Base-by-base conservation (phyloP, 371 early-diverging fungal species). In the Syncephalis fuscata region DNA sequence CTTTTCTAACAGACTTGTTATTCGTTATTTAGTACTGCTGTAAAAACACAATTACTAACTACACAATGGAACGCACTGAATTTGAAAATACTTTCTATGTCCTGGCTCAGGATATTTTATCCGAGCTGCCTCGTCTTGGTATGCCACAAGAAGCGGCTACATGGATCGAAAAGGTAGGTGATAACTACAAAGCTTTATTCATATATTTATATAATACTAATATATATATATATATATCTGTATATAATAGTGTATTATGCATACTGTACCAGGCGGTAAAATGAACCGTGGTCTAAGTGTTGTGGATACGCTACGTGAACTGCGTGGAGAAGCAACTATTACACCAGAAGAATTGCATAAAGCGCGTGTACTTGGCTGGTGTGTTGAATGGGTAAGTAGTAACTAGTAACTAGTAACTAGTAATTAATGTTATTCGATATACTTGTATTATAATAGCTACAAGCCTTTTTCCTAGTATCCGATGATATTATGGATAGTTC, bases 401-500 rank as follows among this genome's bases (percentile, higher is more conserved):
- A 10, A 1, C 11, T 11, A 19, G 19, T 44, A 20, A 24, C 7
- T 22, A 24, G 7, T 7, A n/a, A 17, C 3, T 16, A 10, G 8
- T 15, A 4, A 8, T 20, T 20, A 5, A 22, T 44, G 14, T 44
- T 4, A 7, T 7, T 32, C 11, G 11, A 32, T 32, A 4, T 7
- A 20, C 16, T 9, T n/a, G 15, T 24, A 24, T 44, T 24, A 16
- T 21, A 3, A 19, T 65, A 86, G 90, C 77, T 97, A 42, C 98
- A 98, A 76, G 92, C 92, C 20, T 90, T 88, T 66, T 94, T 98
- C 74, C 73, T 98, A 52, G 86, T 98, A 27, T 73, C 92, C 32
- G 98, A 98, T 68, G 98, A 98, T 63, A 88, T 96, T 60, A 97
- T 96, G 95, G 98, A 98, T 66, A 69, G 71, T 39, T 92, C 93